A percentile compares a stretch with the other conserved stretches of the same genome.
Conservation (phyloP, 192 early-diverging fungal genomes). For the Linnemannia elongata region DNA sequence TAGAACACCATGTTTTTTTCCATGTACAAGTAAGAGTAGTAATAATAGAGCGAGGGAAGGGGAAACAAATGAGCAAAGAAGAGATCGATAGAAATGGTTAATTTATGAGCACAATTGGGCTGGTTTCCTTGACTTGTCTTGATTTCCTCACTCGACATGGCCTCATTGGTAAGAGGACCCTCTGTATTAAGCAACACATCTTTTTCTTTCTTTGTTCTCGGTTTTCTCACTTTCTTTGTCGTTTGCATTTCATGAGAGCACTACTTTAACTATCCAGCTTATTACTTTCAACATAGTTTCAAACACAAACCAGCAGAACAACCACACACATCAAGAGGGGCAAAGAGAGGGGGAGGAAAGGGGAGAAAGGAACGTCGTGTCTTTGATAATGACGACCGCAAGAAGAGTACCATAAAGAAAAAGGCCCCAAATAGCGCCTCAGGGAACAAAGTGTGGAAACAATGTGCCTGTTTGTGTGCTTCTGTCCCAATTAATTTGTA, state of each 20-base stretch:
- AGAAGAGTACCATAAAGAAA: neutral
- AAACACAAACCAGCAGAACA: neutral
- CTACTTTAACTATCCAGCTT: neutral
- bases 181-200: too few species aligned
- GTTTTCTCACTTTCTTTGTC: neutral
- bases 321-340: neutral
- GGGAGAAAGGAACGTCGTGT: neutral
- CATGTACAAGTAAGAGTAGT: neutral
- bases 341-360: neutral
- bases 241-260: slow-evolving; percentile 10
- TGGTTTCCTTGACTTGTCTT: too few species aligned
- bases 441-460: neutral
- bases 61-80: neutral
- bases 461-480: neutral
- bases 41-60: neutral
- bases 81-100: slow-evolving; percentile 10
- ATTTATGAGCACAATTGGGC: neutral
- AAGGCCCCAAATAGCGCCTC: neutral
- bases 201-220: neutral
- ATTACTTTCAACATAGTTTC: slow-evolving; percentile 1
- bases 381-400: neutral
- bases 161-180: too few species aligned
- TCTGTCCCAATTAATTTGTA: neutral
- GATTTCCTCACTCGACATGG: too few species aligned
- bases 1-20: neutral